Evolutionary conservation across 345 rosid genomes (phyloP), one percentile per base, ranked within the genome.

Genomic region (Camelina laxa): DNA sequence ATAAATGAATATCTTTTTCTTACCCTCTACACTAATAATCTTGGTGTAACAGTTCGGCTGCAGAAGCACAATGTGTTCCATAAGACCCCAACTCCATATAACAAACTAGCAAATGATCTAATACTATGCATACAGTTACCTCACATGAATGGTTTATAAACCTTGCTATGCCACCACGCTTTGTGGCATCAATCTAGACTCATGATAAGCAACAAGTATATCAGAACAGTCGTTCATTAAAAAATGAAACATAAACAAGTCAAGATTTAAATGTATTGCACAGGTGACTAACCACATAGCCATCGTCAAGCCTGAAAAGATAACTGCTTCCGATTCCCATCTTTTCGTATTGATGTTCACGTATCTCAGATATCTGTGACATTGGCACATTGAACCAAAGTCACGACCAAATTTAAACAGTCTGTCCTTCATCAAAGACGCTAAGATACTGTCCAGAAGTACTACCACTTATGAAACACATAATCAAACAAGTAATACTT

Each of bases 281-380:
- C 30, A 62, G 30, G 22, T 55, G 57, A 87, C 98, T 82, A 49
- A 95, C 97, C 96, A 96, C 98, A 79, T 89, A 90, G 69, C 97
- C 97, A 76, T 96, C 99, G 62, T 96, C 99, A 74, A 96, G 99
- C 78, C 91, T 88, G 74, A 96, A 96, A 14, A 96, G 99, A 80
- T 96, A 96, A 77, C 99, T 96, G 89, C 99, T 92, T 60, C 98
- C 99, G 74, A 96, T 96, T 80, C 98, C 99, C 91, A 87, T 96
- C 88, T 88, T 96, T 86, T 96, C 99, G n/a, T 96, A 96, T 42
- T 84, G 86, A 42, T 67, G 78, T 71, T 96, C 97, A 9, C 99
- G 98, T 74, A 96, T 92, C 79, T 96, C 98, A 77, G 99, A 96
- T 84, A 96, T 87, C 99, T 96, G 91, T 41, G 50, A 49, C 74